Conservation (phyloP, 805 yeast species). For the Candida sakaeoensis region DNA sequence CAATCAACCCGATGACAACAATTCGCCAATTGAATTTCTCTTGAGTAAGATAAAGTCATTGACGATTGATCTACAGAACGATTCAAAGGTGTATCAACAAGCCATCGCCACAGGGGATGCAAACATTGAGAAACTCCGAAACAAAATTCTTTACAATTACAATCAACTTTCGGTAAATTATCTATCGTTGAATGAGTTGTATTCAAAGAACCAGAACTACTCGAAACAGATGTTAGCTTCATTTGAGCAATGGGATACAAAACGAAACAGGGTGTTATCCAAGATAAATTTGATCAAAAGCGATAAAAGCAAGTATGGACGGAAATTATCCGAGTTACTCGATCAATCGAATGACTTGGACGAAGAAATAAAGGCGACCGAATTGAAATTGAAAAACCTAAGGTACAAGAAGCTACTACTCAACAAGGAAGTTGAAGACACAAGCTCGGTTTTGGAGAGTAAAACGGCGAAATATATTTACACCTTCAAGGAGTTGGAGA, state of each 20-base stretch:
- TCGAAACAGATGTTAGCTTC: slow-evolving; percentile 22
- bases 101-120: slow-evolving; percentile 32
- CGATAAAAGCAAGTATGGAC: slow-evolving; percentile 38
- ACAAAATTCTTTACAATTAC: slow-evolving; percentile 23
- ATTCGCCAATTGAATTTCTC: slow-evolving; percentile 15
- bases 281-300: slow-evolving; percentile 39
- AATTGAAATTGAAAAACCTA: slow-evolving; percentile 29
- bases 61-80: slow-evolving; percentile 18
- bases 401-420: slow-evolving; percentile 32
- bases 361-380: slow-evolving; percentile 36
- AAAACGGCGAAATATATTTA: slow-evolving; percentile 43
- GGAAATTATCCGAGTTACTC: slow-evolving; percentile 33
- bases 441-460: slow-evolving; percentile 50
- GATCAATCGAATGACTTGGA: slow-evolving; percentile 30
- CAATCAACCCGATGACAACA: not conserved
- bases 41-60: slow-evolving; percentile 12
- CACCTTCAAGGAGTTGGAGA: slow-evolving; percentile 36
- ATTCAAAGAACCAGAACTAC: slow-evolving; percentile 32
- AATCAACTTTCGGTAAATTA: slow-evolving; percentile 40
- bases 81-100: slow-evolving; percentile 20
- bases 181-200: slow-evolving; percentile 45
- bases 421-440: slow-evolving; percentile 36
- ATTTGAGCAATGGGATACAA: slow-evolving; percentile 40
- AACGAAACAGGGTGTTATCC: slow-evolving; percentile 28
- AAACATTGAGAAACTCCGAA: slow-evolving; percentile 26